Evolutionary conservation across 2,329 filamentous ascomycete species (phyloP), one percentile per base, ranked within the genome.

Genomic region (Kalaharituber pfeilii): DNA sequence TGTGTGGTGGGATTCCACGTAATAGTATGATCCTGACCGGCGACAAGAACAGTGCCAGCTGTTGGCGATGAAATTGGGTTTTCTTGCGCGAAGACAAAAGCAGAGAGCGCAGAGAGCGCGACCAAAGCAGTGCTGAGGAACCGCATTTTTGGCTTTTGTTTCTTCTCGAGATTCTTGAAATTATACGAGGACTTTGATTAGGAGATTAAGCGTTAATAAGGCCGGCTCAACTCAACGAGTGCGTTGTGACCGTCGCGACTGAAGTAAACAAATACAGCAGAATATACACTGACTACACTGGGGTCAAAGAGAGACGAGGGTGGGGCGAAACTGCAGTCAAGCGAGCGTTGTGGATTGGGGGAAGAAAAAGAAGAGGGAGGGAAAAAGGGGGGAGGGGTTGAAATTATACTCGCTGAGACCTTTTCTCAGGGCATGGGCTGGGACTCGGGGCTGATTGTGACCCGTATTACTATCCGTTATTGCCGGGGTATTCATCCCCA

Each of bases 31-130:
- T 45, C 26, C 18, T 52, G 9, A 3, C 60, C 60, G 11, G 57
- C 57, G 4, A 39, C 28, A 11, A 61, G 15, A 3, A 49, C 44
- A 4, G 50, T 54, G 36, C 53, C 53, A 27, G 57, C 55, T 24
- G 56, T 49, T 25, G 60, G 60, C 22, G 30, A 45, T 3, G 53
- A 54, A 24, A 62, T 61, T 39, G 57, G 52, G 44, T 62, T 62
- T 3, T 53, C 45, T n/a, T 50, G 50, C 7, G 56, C 51, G 20
- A 45, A 49, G 18, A 56, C 58, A n/a, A 58, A 4, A 13, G 52
- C 49, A 6, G 57, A 24, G 29, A 61, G 42, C 25, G 59, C 49
- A 28, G 53, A 47, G 28, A 59, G 15, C 22, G 57, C 57, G 36
- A 57, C 5, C 30, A 57, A 15, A 25, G 49, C 33, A 22, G 53